Evolutionary conservation across 176 grass and related monocot species (phyloP), one percentile per base, ranked within the genome.

Genomic region (Chloris gayana): DNA sequence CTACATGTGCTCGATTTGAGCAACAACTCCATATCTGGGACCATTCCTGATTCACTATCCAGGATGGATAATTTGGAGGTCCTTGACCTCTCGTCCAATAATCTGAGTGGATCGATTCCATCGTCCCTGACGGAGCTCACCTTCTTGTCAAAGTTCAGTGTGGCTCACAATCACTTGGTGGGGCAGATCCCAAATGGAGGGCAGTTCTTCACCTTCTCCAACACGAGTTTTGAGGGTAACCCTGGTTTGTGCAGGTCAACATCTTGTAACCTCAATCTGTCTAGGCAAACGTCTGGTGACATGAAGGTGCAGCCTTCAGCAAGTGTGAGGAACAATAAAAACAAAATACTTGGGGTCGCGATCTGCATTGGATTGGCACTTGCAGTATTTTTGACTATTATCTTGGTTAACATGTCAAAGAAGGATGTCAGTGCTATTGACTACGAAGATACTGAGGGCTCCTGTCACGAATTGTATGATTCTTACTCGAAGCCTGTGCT

Each of bases 111-210:
- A 62, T 89, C 62, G 1, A 98, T 98, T 85, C 92, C 95, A 21
- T 26, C 82, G 31, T 94, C 95, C 24, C 53, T 98, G 64, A 91
- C 83, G 15, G 68, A 89, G 17, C 92, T 98, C 29, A 98, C 89
- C 44, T 98, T 98, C 84, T 82, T 98, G 85, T 98, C 95, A 14
- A 98, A 91, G 92, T 98, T 98, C 53, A 98, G 92, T 65, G 90
- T 98, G 51, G 89, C 95, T 26, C 90, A 92, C 81, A 98, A 94
- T 83, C 80, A 91, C 61, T 75, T 98, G 69, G 72, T 75, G 67
- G 95, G 95, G 64, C 51, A 84, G 58, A 84, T 94, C 58, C 95
- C 92, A 6, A 87, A 46, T 31, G 95, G 88, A 63, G 90, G 88
- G 4, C 95, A 98, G 80, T 94, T 98, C 81, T 87, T 98, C 69